These are phyloP conservation scores for Aspergillus sclerotioniger DNA, from an alignment of 495 filamentous ascomycete genomes.

Conservation along the genomic window DNA sequence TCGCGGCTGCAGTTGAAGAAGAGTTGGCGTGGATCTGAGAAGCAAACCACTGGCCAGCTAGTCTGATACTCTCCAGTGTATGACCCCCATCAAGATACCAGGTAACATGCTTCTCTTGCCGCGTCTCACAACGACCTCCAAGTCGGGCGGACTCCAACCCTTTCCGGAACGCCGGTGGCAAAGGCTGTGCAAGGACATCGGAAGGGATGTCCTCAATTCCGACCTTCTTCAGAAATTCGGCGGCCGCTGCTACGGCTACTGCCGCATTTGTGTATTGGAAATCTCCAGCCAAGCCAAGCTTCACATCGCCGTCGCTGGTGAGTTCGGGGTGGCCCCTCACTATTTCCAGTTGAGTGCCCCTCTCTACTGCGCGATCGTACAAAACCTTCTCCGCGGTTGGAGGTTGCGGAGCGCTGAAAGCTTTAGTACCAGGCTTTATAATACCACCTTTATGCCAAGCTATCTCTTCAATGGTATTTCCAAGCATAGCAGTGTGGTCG, in stretches of 20 bases:
- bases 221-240: constrained; percentile 51
- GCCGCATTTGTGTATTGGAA: constrained; percentile 89
- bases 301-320: constrained; percentile 45
- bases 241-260: constrained; percentile 74
- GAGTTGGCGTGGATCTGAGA: constrained; percentile 44
- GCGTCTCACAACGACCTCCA: constrained; percentile 81
- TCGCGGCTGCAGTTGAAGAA: constrained; percentile 46
- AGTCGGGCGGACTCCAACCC: constrained; percentile 76
- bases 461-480: constrained; percentile 82
- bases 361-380: constrained; percentile 65
- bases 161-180: constrained; percentile 66
- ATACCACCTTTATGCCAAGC: constrained; percentile 98
- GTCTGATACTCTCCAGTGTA: constrained; percentile 80
- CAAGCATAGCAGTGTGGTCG: constrained; percentile 79
- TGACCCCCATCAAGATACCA: constrained; percentile 96
- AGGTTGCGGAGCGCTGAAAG: constrained; percentile 73
- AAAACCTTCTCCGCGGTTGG: constrained; percentile 67
- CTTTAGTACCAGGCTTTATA: constrained; percentile 68
- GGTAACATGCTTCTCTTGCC: constrained; percentile 60
- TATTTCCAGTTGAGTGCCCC: constrained; percentile 56
- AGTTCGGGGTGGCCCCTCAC: constrained; percentile 65
- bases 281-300: constrained; percentile 70
- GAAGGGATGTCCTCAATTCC: constrained; percentile 45
- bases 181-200: constrained; percentile 40
- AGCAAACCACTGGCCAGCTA: constrained; percentile 79